Base-by-base conservation (phyloP, 1,284 basidiomycete genomes). In the Grifola frondosa region DNA sequence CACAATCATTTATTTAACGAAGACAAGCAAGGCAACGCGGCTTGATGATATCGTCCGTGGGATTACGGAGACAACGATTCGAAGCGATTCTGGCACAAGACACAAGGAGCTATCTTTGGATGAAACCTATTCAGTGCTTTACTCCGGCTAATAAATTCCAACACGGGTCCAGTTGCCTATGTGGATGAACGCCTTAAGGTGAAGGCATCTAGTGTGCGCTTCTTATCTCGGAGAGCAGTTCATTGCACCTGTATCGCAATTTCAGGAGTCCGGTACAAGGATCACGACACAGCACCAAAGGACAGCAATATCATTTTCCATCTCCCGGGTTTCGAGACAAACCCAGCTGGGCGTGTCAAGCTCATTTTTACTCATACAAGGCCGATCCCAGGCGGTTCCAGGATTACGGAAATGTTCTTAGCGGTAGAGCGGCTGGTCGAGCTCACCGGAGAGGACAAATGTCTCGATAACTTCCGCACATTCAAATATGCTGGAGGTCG, bases 21-120 rank as follows among this genome's bases (percentile, higher is more conserved):
- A 11, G 36, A 46, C 16, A 45, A 50, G 22, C 29, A 37, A 12
- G 40, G 48, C 9, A 9, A 50, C 45, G 22, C 41, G 44, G 8
- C 13, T 50, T 3, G 38, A 40, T 17, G 38, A 29, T 6, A 25
- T 40, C 8, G n/a, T 40, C 4, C 29, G 38, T n/a, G n/a, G n/a
- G n/a, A n/a, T 17, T 17, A 6, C 19, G 6, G 8, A 21, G 19
- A 29, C 16, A 13, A 5, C 19, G 22, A 6, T 12, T 11, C n/a
- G 13, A 20, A 30, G 19, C 24, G 16, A 10, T 20, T 20, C 19
- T 13, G 20, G 7, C 7, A 11, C 17, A 28, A 17, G n/a, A 20
- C 16, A 3, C 26, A n/a, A n/a, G n/a, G n/a, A n/a, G n/a, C n/a
- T n/a, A n/a, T n/a, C n/a, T n/a, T n/a, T n/a, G n/a, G n/a, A n/a